Conservation (phyloP, 768 basidiomycete species). For the Chiua virens region DNA sequence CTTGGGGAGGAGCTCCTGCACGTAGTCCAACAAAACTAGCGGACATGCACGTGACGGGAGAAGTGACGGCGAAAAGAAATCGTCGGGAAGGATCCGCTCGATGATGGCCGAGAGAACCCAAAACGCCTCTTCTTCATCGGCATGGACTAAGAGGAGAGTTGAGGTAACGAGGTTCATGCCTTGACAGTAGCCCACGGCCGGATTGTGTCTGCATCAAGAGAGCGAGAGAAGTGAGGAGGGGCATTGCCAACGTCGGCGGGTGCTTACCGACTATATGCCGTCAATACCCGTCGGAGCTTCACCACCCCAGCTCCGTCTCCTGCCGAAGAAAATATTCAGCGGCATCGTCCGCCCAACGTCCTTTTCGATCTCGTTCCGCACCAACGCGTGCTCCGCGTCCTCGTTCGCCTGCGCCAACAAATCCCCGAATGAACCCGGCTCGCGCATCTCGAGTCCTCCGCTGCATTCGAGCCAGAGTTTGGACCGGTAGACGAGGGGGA, state of each 20-base stretch:
- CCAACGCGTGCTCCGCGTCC: conserved; percentile 45
- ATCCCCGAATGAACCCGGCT: conserved; percentile 89
- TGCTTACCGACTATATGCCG: conserved; percentile 86
- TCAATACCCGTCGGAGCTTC: conserved; percentile 86
- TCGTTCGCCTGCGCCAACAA: conserved; percentile 57
- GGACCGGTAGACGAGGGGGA: conserved; percentile 84
- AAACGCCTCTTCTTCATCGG: conserved; percentile 96
- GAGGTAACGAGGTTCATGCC: conserved; percentile 97
- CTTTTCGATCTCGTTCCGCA: conserved; percentile 88
- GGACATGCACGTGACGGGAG: conserved; percentile 95
- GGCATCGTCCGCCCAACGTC: conserved; percentile 93
- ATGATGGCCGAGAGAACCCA: conserved; percentile 92
- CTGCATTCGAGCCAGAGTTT: conserved; percentile 95
- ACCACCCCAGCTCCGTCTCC: conserved; percentile 93
- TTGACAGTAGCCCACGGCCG: conserved; percentile 90
- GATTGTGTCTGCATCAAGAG: conserved; percentile 68
- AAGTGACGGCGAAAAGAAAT: conserved; percentile 92
- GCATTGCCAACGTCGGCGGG: not conserved
- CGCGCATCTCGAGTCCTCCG: conserved; percentile 87
- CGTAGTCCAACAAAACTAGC: conserved; percentile 83
- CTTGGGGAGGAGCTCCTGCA: conserved; percentile 74
- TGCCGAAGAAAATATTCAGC: conserved; percentile 93
- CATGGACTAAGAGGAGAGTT: conserved; percentile 87
- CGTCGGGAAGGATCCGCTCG: conserved; percentile 83
- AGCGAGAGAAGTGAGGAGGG: not conserved